Base-by-base conservation (phyloP, 2,329 filamentous ascomycete species). In the Nigrospora osmanthi region DNA sequence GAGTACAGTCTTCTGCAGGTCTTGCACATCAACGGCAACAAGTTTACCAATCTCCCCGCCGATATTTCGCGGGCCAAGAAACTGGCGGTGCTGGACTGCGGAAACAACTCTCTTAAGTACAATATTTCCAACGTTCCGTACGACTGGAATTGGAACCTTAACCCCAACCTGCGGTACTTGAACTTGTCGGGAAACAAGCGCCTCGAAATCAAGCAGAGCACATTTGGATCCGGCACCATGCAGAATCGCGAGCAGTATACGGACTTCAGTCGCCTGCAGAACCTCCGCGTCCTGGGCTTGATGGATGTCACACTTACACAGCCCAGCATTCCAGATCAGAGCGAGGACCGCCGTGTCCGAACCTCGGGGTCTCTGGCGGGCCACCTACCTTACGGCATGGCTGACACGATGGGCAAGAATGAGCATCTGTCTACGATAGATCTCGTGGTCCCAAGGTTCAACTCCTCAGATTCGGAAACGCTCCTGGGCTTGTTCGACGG, bases 141-240 rank as follows among this genome's bases (percentile, higher is more conserved):
- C 61, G 93, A 98, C 62, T 98, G 93, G 93, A 98, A 98, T 58
- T 98, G 93, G 93, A 97, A 97, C 59, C 87, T 93, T 75, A 98
- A 98, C 58, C 88, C 87, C 40, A 94, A 96, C 56, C 70, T 98
- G 52, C 86, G 90, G 51, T 98, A 94, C 59, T 82, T 98, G 50
- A 98, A 97, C 59, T 74, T 98, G 58, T 97, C 91, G 1, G 93
- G 93, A 42, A 98, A 98, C 69, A 96, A 95, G 65, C 83, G 91
- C 42, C 69, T 98, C 32, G 93, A 98, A 65, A 97, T 98, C 69
- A 85, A 85, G 59, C 76, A 79, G 54, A 80, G 78, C 23, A 71
- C 76, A 9, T 79, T 78, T 40, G 73, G 60, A 52, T 71, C 60
- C 58, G 73, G 59, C 52, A 71, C 61, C 57, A 32, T 35, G 40